phyloP scores from a whole-genome alignment of 306 rosid genomes.

The Mucuna pruriens region DNA sequence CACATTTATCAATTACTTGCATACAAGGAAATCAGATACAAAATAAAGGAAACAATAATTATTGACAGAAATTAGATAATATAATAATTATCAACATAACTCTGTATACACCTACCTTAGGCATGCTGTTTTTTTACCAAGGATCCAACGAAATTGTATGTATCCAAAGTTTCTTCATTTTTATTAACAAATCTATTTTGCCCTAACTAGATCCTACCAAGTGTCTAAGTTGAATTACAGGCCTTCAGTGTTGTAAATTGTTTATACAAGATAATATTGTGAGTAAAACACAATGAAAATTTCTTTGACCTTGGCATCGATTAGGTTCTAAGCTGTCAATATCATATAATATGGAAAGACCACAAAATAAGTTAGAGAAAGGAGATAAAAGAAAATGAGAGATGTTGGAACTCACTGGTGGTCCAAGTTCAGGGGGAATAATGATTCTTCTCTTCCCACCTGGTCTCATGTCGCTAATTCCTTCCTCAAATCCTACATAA shows the following conservation, averaged over 20 bases:
- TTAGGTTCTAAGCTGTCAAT: conserved; percentile 7
- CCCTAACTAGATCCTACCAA: neutral
- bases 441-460: conserved; percentile 96
- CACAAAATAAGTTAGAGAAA: neutral
- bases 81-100: conserved; percentile 1
- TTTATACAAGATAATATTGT: neutral
- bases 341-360: neutral
- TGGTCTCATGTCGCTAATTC: conserved; percentile 88
- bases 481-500: conserved; percentile 94
- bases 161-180: neutral
- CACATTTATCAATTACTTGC: neutral
- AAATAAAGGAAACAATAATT: neutral
- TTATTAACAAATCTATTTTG: neutral
- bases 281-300: neutral
- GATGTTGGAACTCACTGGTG: conserved; percentile 72
- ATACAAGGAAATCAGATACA: neutral
- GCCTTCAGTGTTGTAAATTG: neutral
- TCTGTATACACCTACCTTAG: neutral
- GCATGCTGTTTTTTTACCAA: neutral
- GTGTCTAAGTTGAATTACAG: neutral
- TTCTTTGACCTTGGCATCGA: neutral
- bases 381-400: conserved; percentile 27
- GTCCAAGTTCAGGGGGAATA: conserved; percentile 97
- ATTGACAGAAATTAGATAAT: neutral
- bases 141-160: neutral